phyloP scores from a whole-genome alignment of 2,329 filamentous ascomycete species.

The Pyricularia grisea region DNA sequence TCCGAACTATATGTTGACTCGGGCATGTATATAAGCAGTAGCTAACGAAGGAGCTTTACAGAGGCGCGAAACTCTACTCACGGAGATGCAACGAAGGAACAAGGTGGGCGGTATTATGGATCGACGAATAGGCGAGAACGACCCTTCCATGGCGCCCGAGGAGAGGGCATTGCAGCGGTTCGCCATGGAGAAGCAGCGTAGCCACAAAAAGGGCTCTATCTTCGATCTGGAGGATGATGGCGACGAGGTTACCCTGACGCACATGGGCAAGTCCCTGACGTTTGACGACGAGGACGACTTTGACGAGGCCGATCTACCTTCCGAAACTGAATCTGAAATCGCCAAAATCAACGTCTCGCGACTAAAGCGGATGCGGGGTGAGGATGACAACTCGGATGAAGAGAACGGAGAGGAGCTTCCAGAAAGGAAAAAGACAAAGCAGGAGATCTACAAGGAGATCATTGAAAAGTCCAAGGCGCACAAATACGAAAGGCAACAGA shows the following conservation, averaged over 20 bases:
- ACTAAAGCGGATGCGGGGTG: conserved; percentile 46
- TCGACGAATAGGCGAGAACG: conserved; percentile 89
- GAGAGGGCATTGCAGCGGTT: conserved; percentile 89
- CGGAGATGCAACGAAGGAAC: conserved; percentile 80
- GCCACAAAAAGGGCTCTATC: conserved; percentile 65
- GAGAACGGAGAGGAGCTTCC: conserved; percentile 49
- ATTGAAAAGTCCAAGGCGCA: conserved; percentile 95
- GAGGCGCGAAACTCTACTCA: conserved; percentile 74
- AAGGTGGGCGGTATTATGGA: conserved; percentile 91
- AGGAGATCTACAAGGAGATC: conserved; percentile 95
- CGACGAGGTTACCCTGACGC: conserved; percentile 64
- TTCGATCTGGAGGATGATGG: conserved; percentile 89
- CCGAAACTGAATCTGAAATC: conserved; percentile 47
- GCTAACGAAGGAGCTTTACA: conserved; percentile 20
- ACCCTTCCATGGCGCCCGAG: conserved; percentile 87
- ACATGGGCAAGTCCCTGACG: conserved; percentile 66
- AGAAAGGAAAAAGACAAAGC: conserved; percentile 85
- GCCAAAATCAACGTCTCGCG: conserved; percentile 43
- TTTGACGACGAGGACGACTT: conserved; percentile 70
- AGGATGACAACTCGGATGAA: conserved; percentile 32
- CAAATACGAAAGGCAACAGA: conserved; percentile 88
- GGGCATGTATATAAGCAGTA: background rate
- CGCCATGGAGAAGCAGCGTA: conserved; percentile 73
- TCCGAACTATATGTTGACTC: background rate
- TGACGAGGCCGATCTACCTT: conserved; percentile 62